Evolutionary conservation across 345 rosid species (phyloP), one percentile per base, ranked within the genome.

Genomic region (Clarkia xantiana): DNA sequence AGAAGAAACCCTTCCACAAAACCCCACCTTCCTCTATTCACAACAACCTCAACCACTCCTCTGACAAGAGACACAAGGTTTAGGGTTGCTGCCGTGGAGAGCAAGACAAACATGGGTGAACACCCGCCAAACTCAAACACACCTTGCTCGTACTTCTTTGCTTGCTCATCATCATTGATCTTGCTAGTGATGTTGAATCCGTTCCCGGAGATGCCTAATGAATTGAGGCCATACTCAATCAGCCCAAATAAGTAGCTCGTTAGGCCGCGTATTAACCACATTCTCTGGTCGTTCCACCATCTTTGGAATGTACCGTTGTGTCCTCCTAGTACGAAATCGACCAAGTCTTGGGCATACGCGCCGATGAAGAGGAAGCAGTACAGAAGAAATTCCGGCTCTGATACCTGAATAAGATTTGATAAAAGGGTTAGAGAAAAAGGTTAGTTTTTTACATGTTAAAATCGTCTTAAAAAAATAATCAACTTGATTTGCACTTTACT

Each of bases 211-310:
- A 86, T 41, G 47, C 82, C 84, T 3, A 77, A 41, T 51, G 52
- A 52, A 49, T 70, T 72, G 47, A 77, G 77, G 0, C 58, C 7
- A 67, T 47, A 82, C 63, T 81, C 82, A 7, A 59, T 13, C 7
- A 49, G 14, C 4, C 81, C 80, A 40, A 74, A 77, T 0, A 70
- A 15, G 53, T 4, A 57, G 49, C 84, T 53, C 18, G 90, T 52
- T 0, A 72, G 7, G 9, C 88, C 80, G 42, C 68, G 71, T 22
- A 89, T 55, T 48, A 57, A 18, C 79, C 77, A 83, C 41, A 77
- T 72, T 45, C 91, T 70, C 51, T 71, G 91, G 55, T 74, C 82
- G 50, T 70, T 82, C 87, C 87, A 80, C 97, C 95, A 85, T 55
- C 51, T 71, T 13, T 36, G 42, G 56, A 72, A 40, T 19, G 74